Conservation (phyloP, 371 early-diverging fungal genomes). For the Lichtheimia hyalospora region DNA sequence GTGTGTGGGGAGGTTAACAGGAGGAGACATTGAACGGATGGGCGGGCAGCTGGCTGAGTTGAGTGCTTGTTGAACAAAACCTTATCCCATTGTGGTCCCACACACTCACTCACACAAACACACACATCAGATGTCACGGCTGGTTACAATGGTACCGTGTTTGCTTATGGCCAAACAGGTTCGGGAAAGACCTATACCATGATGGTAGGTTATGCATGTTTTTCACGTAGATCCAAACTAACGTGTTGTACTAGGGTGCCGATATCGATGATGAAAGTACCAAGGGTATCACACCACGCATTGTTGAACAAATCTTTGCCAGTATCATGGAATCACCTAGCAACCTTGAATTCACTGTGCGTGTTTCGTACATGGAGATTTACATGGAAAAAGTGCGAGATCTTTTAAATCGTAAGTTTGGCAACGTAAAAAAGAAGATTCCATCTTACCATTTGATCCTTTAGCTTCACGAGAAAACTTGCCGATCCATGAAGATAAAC, state of each 20-base stretch:
- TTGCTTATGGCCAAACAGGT: constrained; percentile 96
- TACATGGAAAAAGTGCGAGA: constrained; percentile 98
- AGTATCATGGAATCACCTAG: constrained; percentile 78
- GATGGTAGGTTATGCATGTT: constrained; percentile 63
- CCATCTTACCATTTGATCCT: background rate
- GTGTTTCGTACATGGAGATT: constrained; percentile 96
- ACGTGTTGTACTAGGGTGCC: background rate
- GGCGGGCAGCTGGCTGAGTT: background rate
- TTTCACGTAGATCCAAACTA: background rate
- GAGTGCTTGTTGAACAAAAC: background rate
- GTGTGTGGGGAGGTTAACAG: background rate
- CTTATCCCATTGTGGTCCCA: background rate
- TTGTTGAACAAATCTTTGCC: constrained; percentile 83
- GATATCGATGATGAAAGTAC: constrained; percentile 79
- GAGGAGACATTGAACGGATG: too few relatives aligned
- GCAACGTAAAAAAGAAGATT: background rate
- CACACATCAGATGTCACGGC: constrained; percentile 19
- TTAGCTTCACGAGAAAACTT: constrained; percentile 79
- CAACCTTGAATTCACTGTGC: constrained; percentile 85
- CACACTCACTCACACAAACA: too few relatives aligned
- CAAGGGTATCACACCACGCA: constrained; percentile 88
- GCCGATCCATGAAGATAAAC: constrained; percentile 90
- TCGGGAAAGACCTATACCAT: constrained; percentile 97
- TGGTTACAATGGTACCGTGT: constrained; percentile 91
- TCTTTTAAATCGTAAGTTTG: constrained; percentile 75